Evolutionary conservation across 2,329 filamentous ascomycete species (phyloP), one percentile per base, ranked within the genome.

Genomic region (Talaromyces islandicus): DNA sequence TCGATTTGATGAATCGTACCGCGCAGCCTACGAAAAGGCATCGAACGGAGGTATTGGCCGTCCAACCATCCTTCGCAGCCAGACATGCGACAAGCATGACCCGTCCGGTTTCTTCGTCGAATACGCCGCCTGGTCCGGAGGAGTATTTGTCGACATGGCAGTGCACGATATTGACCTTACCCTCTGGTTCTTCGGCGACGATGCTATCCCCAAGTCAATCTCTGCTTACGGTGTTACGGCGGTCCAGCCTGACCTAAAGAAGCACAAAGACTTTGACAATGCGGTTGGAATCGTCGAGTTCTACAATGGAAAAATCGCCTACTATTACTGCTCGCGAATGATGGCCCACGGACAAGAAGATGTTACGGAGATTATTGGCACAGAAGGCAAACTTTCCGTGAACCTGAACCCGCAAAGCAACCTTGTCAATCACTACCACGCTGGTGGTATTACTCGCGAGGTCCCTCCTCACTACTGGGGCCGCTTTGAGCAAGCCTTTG

Each of bases 111-210:
- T 88, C 78, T 89, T 88, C 70, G 85, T 89, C 58, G 78, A 81
- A 24, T 89, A 89, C 72, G 85, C 87, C 12, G 77, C 85, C 65
- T 86, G 83, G 73, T 83, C 78, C 1, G 87, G 87, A 35, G 86
- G 86, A 24, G 88, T 89, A 69, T 89, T 89, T 66, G 87, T 89
- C 60, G 87, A 89, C 76, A 87, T 84, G 75, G 85, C 83, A 56
- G 85, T 89, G 67, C 87, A 89, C 75, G 87, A 89, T 66, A 89
- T 89, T 65, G 85, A 87, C 63, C 79, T 88, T 2, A 78, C 84
- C 0, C 75, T 87, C 1, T 88, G 85, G 84, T 87, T 83, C 75
- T 85, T 87, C 67, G 83, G 83, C 10, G 73, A 81, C 53, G 78
- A 82, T 53, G 77, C 75, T 46, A 71, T 77, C 14, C 78, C 85